A percentile compares a stretch with the other conserved stretches of the same genome.
Evolutionary conservation across 805 yeast genomes (phyloP).

Genomic region (Zygosaccharomyces pseudorouxii): DNA sequence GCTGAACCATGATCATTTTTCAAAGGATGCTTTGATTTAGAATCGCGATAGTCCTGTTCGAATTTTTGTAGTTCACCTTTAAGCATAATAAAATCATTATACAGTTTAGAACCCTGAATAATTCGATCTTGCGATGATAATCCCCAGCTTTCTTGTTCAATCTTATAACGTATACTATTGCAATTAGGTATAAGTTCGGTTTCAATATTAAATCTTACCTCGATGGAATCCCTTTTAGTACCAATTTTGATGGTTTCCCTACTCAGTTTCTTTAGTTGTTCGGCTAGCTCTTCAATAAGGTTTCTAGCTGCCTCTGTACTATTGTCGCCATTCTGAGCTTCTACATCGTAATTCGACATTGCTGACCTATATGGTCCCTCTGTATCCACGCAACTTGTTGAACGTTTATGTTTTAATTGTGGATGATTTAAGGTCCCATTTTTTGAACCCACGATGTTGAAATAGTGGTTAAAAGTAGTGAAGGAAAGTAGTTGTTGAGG

Average conservation of each 20-base stretch:
- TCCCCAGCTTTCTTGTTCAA: slow-evolving; percentile 12
- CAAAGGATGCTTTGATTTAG: slow-evolving; percentile 29
- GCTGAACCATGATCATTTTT: slow-evolving; percentile 10
- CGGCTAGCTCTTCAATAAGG: slow-evolving; percentile 15
- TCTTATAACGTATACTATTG: slow-evolving; percentile 19
- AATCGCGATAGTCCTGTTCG: slow-evolving; percentile 47
- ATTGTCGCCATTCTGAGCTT: slow-evolving; percentile 10
- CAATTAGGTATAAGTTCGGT: slow-evolving; percentile 22
- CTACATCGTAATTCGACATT: slow-evolving; percentile 28
- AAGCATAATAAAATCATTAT: slow-evolving; percentile 52
- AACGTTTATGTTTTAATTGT: slow-evolving; percentile 17
- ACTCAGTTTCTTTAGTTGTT: slow-evolving; percentile 14
- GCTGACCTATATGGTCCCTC: not conserved
- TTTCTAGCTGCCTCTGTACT: slow-evolving; percentile 2
- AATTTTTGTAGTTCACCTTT: slow-evolving; percentile 42
- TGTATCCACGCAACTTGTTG: not conserved
- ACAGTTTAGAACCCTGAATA: slow-evolving; percentile 37
- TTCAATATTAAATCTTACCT: slow-evolving; percentile 33
- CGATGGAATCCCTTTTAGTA: slow-evolving; percentile 35
- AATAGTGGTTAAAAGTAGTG: not conserved
- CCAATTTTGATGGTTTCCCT: slow-evolving; percentile 19
- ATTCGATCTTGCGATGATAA: slow-evolving; percentile 5
- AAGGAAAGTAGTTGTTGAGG: not conserved
- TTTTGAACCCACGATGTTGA: slow-evolving; percentile 2
- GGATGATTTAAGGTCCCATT: not conserved